These are phyloP conservation scores for Fusarium phyllophilum DNA, from an alignment of 2,329 filamentous ascomycete species.

Conservation along the genomic window DNA sequence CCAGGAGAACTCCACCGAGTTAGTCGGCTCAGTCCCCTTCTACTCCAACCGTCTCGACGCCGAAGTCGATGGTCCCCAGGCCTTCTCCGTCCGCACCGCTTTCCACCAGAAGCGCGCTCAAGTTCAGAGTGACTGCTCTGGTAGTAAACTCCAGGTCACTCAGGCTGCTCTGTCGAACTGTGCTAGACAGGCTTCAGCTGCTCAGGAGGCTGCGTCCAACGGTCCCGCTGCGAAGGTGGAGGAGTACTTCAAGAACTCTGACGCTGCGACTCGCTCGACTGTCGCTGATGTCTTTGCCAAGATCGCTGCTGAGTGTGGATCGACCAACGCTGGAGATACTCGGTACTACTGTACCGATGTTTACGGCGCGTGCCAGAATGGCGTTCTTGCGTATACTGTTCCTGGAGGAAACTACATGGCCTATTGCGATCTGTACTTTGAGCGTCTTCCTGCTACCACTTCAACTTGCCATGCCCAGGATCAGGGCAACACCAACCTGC, in stretches of 20 bases:
- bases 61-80: conserved; percentile 65
- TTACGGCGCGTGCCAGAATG: conserved; percentile 59
- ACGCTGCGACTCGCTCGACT: conserved; percentile 53
- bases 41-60: conserved; percentile 68
- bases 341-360: conserved; percentile 69
- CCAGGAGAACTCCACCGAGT: conserved; percentile 59
- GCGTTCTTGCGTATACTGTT: conserved; percentile 70
- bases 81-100: conserved; percentile 59
- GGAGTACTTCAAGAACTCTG: conserved; percentile 73
- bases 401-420: conserved; percentile 64
- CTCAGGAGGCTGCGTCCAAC: conserved; percentile 61
- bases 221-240: conserved; percentile 60
- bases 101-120: conserved; percentile 63
- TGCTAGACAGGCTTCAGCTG: conserved; percentile 61
- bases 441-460: conserved; percentile 59
- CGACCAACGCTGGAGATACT: conserved; percentile 58
- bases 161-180: conserved; percentile 65
- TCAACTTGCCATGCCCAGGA: conserved; percentile 70
- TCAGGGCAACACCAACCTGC: conserved; percentile 71
- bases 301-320: conserved; percentile 66
- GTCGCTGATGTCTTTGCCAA: conserved; percentile 62
- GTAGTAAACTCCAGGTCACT: conserved; percentile 56
- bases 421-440: conserved; percentile 71
- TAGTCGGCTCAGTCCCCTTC: conserved; percentile 66
- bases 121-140: conserved; percentile 65